These are phyloP conservation scores for Podila epicladia DNA, from an alignment of 192 early-diverging fungal genomes.

Conservation along the genomic window DNA sequence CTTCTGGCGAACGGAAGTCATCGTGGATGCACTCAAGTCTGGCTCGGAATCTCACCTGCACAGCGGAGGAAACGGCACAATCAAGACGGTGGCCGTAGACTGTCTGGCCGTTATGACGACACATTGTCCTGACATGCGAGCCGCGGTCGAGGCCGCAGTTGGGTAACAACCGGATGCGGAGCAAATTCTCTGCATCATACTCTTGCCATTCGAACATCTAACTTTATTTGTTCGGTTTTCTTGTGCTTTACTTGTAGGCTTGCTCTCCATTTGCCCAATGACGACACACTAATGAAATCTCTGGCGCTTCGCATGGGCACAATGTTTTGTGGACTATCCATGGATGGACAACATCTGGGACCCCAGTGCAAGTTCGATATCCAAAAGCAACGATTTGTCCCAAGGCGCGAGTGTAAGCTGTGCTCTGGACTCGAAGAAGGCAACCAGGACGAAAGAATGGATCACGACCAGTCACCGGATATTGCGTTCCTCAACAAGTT, in stretches of 20 bases:
- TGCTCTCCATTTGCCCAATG: background rate
- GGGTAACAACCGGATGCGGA: constrained; percentile 6
- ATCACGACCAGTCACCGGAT: background rate
- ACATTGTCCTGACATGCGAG: constrained; percentile 7
- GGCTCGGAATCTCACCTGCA: background rate
- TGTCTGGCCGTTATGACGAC: constrained; percentile 19
- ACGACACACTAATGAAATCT: background rate
- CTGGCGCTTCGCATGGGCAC: background rate
- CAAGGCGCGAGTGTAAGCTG: background rate
- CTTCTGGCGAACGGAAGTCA: constrained; percentile 13
- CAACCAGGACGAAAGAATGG: too few relatives aligned
- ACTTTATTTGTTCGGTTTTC: background rate
- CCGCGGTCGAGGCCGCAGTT: background rate
- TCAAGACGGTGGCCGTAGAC: constrained; percentile 15
- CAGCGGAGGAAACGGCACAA: background rate
- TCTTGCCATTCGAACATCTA: background rate
- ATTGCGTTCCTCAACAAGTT: constrained; percentile 15
- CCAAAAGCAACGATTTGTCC: background rate
- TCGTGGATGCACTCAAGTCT: constrained; percentile 10
- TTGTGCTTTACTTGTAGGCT: background rate
- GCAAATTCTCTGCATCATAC: background rate
- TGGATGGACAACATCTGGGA: background rate
- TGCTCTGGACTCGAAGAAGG: background rate
- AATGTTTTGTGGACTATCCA: constrained; percentile 1
- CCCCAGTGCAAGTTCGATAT: background rate